Evolutionary conservation across 164 flowering plant species (phyloP).

Genomic region (Kalanchoe fedtschenkoi): DNA sequence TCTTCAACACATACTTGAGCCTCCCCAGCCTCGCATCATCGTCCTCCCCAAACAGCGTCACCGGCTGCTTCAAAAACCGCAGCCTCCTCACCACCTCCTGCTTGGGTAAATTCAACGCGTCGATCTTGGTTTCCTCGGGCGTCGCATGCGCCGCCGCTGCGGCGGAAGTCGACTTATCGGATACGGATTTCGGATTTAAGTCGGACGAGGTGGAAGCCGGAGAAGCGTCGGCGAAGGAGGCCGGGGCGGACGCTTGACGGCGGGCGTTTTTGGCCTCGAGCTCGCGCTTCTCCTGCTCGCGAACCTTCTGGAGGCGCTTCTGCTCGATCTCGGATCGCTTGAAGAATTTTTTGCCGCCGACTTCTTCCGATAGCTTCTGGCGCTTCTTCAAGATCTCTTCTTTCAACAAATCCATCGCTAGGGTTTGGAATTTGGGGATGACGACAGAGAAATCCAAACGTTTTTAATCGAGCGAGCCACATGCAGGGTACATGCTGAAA

Average conservation of each 20-base stretch:
- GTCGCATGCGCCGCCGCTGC: constrained; percentile 29
- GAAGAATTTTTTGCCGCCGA: constrained; percentile 36
- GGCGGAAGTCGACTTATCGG: constrained; percentile 13
- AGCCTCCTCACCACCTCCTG: constrained; percentile 86
- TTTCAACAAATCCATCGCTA: constrained; percentile 38
- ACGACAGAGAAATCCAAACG: too few relatives aligned
- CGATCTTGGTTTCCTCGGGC: constrained; percentile 63
- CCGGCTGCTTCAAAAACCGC: constrained; percentile 80
- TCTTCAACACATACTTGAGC: constrained; percentile 52
- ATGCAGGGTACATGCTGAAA: too few relatives aligned
- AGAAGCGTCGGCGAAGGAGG: constrained; percentile 11
- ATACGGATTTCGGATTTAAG: constrained; percentile 13
- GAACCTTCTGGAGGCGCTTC: constrained; percentile 47
- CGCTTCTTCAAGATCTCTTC: constrained; percentile 38
- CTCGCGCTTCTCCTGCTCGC: constrained; percentile 70
- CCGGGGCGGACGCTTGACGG: constrained; percentile 15
- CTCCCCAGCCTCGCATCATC: constrained; percentile 77
- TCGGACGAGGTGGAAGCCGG: constrained; percentile 21
- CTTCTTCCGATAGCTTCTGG: constrained; percentile 29
- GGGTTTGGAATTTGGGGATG: too few relatives aligned
- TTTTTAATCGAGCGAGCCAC: too few relatives aligned
- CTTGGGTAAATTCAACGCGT: constrained; percentile 60
- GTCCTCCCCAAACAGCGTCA: constrained; percentile 91
- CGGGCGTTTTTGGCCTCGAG: constrained; percentile 51
- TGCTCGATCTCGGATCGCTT: constrained; percentile 54